Conservation (phyloP, 163 green algal species). For the Volvox carteri region DNA sequence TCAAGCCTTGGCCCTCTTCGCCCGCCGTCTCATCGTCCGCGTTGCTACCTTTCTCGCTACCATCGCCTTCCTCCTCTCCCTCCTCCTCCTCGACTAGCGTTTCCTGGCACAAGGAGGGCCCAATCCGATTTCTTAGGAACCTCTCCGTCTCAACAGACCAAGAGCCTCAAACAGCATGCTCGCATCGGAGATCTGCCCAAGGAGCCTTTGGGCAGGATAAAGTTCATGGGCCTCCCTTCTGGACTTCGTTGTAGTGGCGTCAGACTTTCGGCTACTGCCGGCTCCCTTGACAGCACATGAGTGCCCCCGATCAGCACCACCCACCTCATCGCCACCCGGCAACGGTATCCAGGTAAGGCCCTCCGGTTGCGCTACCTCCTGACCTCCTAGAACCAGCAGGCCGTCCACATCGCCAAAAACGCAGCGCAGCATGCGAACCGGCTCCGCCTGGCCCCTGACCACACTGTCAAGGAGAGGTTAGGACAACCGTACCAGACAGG, state of each 20-base stretch:
- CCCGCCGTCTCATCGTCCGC: not conserved
- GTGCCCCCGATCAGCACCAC: no score
- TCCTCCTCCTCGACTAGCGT: not conserved
- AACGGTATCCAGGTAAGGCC: slow-evolving; percentile 75
- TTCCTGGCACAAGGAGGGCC: not conserved
- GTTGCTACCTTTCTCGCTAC: not conserved
- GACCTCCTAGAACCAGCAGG: slow-evolving; percentile 77
- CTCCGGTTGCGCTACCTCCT: slow-evolving; percentile 70
- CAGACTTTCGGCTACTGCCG: no score
- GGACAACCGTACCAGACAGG: no score
- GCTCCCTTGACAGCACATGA: no score
- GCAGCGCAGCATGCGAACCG: slow-evolving; percentile 38
- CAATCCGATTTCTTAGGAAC: no score
- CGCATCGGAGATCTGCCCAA: no score
- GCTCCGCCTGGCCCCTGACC: not conserved
- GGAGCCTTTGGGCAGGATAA: no score
- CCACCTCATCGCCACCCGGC: slow-evolving; percentile 1
- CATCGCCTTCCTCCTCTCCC: not conserved
- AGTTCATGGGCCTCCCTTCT: no score
- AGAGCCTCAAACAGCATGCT: no score
- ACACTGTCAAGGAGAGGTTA: no score
- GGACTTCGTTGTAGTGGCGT: no score
- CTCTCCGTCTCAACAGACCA: no score
- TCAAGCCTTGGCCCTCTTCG: not conserved
- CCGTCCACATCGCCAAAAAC: slow-evolving; percentile 6